Conservation (phyloP, 2,329 filamentous ascomycete species). For the Aspergillus neotritici region DNA sequence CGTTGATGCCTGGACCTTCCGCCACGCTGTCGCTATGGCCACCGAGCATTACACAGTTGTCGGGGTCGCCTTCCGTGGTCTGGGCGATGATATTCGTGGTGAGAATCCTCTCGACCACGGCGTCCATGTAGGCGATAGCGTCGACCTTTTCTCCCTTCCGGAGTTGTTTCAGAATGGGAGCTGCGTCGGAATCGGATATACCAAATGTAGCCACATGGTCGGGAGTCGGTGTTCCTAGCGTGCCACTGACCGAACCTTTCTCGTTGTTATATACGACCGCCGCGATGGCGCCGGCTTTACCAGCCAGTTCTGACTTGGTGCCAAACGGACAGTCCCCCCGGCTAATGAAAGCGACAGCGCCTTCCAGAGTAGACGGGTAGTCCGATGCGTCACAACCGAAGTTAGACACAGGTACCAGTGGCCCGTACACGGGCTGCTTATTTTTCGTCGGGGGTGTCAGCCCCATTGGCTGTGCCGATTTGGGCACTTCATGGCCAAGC, state of each 20-base stretch:
- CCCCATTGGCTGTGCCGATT: slow-evolving; percentile 54
- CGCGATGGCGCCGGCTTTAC: slow-evolving; percentile 64
- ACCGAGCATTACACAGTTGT: slow-evolving; percentile 55
- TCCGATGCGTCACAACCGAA: slow-evolving; percentile 60
- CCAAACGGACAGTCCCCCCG: slow-evolving; percentile 68
- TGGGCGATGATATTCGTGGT: slow-evolving; percentile 57
- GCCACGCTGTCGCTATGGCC: slow-evolving; percentile 57
- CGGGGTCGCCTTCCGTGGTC: slow-evolving; percentile 51
- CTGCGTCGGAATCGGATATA: slow-evolving; percentile 56
- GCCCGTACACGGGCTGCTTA: slow-evolving; percentile 45
- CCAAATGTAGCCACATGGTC: slow-evolving; percentile 59
- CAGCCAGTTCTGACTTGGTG: slow-evolving; percentile 62
- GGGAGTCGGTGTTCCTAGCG: slow-evolving; percentile 56
- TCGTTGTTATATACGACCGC: slow-evolving; percentile 72
- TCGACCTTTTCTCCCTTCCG: slow-evolving; percentile 39
- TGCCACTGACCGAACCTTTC: slow-evolving; percentile 58
- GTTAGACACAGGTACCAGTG: slow-evolving; percentile 45
- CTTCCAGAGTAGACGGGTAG: slow-evolving; percentile 53
- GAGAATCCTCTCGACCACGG: slow-evolving; percentile 42
- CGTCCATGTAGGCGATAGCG: slow-evolving; percentile 40
- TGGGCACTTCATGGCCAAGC: slow-evolving; percentile 50
- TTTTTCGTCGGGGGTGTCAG: slow-evolving; percentile 50
- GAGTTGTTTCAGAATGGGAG: slow-evolving; percentile 52
- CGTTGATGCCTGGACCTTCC: slow-evolving; percentile 66
- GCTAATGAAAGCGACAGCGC: slow-evolving; percentile 63